Evolutionary conservation across 176 grass and related monocot genomes (phyloP).

Genomic region (Raddia guianensis): DNA sequence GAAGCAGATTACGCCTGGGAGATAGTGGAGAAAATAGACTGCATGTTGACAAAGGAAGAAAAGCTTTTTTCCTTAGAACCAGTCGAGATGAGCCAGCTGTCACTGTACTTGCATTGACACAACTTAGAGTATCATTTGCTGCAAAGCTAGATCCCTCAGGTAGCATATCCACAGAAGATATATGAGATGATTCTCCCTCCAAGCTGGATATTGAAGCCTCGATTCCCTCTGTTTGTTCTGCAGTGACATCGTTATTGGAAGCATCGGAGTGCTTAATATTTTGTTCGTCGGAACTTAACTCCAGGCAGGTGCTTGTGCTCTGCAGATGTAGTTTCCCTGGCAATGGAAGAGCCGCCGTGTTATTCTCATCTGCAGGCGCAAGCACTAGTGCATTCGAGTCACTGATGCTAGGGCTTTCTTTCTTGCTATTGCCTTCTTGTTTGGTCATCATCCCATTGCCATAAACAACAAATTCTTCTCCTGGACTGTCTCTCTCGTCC

Average conservation of each 20-base stretch:
- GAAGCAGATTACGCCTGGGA: conserved; percentile 43
- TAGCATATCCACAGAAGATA: conserved; percentile 31
- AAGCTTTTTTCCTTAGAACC: conserved; percentile 48
- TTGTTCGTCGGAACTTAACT: conserved; percentile 22
- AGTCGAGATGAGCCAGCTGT: conserved; percentile 33
- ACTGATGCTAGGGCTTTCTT: conserved; percentile 7
- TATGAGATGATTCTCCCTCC: conserved; percentile 29
- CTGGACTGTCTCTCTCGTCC: conserved; percentile 18
- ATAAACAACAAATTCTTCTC: conserved; percentile 36
- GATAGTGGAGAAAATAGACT: conserved; percentile 34
- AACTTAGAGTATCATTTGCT: conserved; percentile 18
- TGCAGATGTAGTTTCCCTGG: conserved; percentile 27
- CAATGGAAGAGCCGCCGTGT: conserved; percentile 14
- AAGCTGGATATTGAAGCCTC: conserved; percentile 27
- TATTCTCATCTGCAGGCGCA: conserved; percentile 30
- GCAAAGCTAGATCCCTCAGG: conserved; percentile 31
- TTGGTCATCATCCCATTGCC: conserved; percentile 20
- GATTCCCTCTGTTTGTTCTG: conserved; percentile 28
- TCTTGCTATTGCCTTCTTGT: conserved; percentile 32
- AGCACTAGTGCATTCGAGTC: conserved; percentile 21
- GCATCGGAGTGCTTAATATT: conserved; percentile 23
- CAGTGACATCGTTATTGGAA: conserved; percentile 12
- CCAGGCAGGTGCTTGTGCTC: conserved; percentile 20
- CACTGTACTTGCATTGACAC: conserved; percentile 21
- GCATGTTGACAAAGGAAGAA: conserved; percentile 30